Base-by-base conservation (phyloP, 495 filamentous ascomycete species). In the Talaromyces borbonicus region DNA sequence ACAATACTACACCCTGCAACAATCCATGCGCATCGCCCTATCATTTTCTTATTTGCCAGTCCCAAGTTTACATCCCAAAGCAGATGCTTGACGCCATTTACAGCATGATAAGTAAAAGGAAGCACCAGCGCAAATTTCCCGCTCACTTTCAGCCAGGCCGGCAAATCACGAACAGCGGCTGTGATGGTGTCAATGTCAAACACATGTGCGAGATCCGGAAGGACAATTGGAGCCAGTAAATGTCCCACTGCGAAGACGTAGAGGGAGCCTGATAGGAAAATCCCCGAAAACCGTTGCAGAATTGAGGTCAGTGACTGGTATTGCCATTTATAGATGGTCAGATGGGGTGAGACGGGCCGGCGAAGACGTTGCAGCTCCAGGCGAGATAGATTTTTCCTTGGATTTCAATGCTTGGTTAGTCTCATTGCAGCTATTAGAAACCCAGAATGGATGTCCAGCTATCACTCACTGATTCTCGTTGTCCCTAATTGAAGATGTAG, bases 331-430 rank as follows among this genome's bases (percentile, higher is more conserved):
- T 90, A 93, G 72, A 87, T 84, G 41, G 63, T 57, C 37, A 93
- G 75, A 58, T 93, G 86, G 22, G 87, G 87, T 20, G 82, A 72
- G 40, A 87, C 73, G 52, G 87, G 87, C 29, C 87, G 87, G 48
- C 65, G 51, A 46, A 76, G 78, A 52, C 87, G 86, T 63, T 93
- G 87, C 31, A 69, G 61, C 50, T 71, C 75, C 56, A 92, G 84
- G 66, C 87, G 74, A 33, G 68, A 42, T 11, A 41, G 38, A 9
- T 24, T 41, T 11, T n/a, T n/a, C n/a, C n/a, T n/a, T n/a, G n/a
- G n/a, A n/a, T n/a, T n/a, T n/a, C n/a, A n/a, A n/a, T n/a, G n/a
- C n/a, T n/a, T n/a, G n/a, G n/a, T n/a, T n/a, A n/a, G n/a, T n/a
- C n/a, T n/a, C n/a, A n/a, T n/a, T n/a, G n/a, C n/a, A n/a, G n/a